Conservation (phyloP, 2,329 filamentous ascomycete genomes). For the Zymoseptoria ardabiliae region DNA sequence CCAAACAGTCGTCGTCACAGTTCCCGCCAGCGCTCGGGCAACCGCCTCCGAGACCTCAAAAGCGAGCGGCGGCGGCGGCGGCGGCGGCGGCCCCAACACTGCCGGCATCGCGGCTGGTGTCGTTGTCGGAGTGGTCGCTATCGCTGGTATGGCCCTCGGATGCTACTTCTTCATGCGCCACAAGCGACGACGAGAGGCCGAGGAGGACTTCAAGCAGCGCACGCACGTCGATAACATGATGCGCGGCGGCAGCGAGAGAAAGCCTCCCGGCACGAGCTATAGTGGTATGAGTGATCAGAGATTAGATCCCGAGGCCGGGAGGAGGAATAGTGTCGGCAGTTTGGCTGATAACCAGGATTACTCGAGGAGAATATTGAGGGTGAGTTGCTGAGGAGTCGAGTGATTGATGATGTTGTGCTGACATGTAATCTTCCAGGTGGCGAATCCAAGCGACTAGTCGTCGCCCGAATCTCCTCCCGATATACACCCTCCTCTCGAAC, state of each 20-base stretch:
- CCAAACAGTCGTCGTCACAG: slow-evolving; percentile 31
- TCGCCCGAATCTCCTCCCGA: background rate
- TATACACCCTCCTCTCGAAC: background rate
- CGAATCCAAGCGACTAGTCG: slow-evolving; percentile 1
- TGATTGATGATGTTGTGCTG: background rate
- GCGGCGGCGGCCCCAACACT: slow-evolving; percentile 50
- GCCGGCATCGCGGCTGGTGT: slow-evolving; percentile 81
- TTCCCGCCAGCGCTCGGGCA: slow-evolving; percentile 25
- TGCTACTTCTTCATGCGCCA: slow-evolving; percentile 68
- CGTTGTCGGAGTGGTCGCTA: slow-evolving; percentile 70
- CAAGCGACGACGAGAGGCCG: slow-evolving; percentile 67
- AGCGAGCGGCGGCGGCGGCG: slow-evolving; percentile 20
- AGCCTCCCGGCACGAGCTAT: slow-evolving; percentile 57
- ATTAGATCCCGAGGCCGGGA: slow-evolving; percentile 65
- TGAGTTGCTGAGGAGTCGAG: slow-evolving; percentile 37
- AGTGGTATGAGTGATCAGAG: slow-evolving; percentile 75
- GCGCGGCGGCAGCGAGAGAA: slow-evolving; percentile 41
- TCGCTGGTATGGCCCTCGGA: slow-evolving; percentile 60
- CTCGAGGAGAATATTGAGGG: slow-evolving; percentile 91
- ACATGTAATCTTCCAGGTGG: background rate
- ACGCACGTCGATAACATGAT: slow-evolving; percentile 69
- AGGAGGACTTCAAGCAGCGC: slow-evolving; percentile 78
- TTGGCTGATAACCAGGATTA: slow-evolving; percentile 91
- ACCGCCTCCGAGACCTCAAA: slow-evolving; percentile 41
- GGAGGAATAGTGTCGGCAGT: slow-evolving; percentile 68